A percentile compares a stretch with the other conserved stretches of the same genome.
These are phyloP conservation scores for Metschnikowia henanensis DNA, from an alignment of 805 yeast genomes.

Conservation along the genomic window DNA sequence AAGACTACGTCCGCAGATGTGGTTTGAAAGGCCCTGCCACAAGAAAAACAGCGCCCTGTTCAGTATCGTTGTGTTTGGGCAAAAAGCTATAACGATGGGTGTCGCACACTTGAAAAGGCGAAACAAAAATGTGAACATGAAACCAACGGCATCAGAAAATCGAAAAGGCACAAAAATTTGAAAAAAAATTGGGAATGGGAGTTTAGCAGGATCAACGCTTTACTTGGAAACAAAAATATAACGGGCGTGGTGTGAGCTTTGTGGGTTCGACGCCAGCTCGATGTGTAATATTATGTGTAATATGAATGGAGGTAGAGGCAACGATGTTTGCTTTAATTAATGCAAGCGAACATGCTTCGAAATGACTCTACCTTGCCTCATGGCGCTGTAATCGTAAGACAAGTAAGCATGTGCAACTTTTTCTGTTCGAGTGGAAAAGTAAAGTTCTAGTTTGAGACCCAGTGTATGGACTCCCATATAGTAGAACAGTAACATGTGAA, in stretches of 20 bases:
- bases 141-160: background rate
- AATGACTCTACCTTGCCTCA: no score
- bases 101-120: background rate
- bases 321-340: background rate
- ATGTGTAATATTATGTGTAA: constrained; percentile 8
- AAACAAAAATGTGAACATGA: background rate
- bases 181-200: background rate
- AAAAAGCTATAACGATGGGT: constrained; percentile 22
- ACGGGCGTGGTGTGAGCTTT: background rate
- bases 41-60: constrained; percentile 25
- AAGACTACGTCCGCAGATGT: constrained; percentile 45
- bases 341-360: background rate
- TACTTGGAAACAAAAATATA: background rate
- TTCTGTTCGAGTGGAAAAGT: no score
- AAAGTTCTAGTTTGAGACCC: no score
- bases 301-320: background rate
- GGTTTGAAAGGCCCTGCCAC: constrained; percentile 25
- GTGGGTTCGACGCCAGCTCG: background rate
- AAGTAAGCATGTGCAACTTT: no score
- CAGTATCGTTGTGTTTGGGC: constrained; percentile 42
- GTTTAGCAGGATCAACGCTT: background rate
- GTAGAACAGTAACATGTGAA: no score
- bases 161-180: no score
- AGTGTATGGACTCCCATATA: no score
- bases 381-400: no score